Conservation (phyloP, 805 yeast genomes). For the Yamadazyma scolyti region DNA sequence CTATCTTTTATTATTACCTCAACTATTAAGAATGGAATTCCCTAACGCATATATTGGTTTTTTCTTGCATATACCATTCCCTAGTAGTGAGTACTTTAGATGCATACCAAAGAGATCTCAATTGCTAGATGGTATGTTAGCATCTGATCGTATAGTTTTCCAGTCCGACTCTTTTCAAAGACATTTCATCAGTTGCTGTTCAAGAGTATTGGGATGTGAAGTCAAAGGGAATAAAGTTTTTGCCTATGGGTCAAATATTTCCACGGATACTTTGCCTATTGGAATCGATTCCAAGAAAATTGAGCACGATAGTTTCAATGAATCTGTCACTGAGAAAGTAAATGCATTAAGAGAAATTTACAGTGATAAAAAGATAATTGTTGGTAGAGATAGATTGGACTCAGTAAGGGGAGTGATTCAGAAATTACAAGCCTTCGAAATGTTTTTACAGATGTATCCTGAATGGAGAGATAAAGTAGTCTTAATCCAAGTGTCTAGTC, state of each 20-base stretch:
- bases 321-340: slow-evolving; percentile 58
- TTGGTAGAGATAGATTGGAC: slow-evolving; percentile 93
- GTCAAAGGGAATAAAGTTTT: slow-evolving; percentile 53
- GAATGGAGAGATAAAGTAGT: slow-evolving; percentile 87
- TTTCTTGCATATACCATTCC: slow-evolving; percentile 89
- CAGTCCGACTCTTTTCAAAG: slow-evolving; percentile 84
- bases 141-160: slow-evolving; percentile 81
- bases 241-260: slow-evolving; percentile 74
- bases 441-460: slow-evolving; percentile 85
- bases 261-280: slow-evolving; percentile 75
- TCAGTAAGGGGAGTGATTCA: slow-evolving; percentile 91
- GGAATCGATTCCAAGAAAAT: slow-evolving; percentile 80
- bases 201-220: slow-evolving; percentile 83
- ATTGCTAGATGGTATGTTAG: slow-evolving; percentile 86
- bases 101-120: slow-evolving; percentile 80
- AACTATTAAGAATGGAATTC: slow-evolving; percentile 70
- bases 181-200: slow-evolving; percentile 88
- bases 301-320: slow-evolving; percentile 55
- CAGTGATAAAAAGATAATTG: slow-evolving; percentile 68
- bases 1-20: slow-evolving; percentile 77
- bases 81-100: slow-evolving; percentile 89
- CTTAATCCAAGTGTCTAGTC: slow-evolving; percentile 87
- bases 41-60: slow-evolving; percentile 75
- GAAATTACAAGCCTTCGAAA: slow-evolving; percentile 86
- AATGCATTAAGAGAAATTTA: slow-evolving; percentile 60